Percentiles rank a stretch among this genome's conserved stretches.
Evolutionary conservation across 2,329 filamentous ascomycete species (phyloP).

Genomic region (Fusarium sp.): DNA sequence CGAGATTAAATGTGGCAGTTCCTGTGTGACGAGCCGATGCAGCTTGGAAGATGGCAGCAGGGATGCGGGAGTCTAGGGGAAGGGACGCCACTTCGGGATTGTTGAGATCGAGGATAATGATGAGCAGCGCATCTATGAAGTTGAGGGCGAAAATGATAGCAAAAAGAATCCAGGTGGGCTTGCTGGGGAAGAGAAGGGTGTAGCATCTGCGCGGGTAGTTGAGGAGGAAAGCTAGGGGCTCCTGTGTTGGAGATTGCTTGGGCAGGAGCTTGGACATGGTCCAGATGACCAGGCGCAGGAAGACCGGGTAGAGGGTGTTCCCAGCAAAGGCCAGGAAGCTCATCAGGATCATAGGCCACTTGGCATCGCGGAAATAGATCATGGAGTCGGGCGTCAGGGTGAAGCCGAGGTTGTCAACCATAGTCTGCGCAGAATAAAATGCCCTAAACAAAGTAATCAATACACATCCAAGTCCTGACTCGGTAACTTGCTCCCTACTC

Average conservation of each 20-base stretch:
- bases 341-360: slow-evolving; percentile 60
- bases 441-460: slow-evolving; percentile 51
- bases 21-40: slow-evolving; percentile 61
- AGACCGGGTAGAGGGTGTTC: slow-evolving; percentile 68
- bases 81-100: slow-evolving; percentile 60
- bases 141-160: slow-evolving; percentile 65
- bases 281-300: slow-evolving; percentile 71
- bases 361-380: slow-evolving; percentile 61
- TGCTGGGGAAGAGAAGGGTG: slow-evolving; percentile 70
- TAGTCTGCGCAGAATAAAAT: slow-evolving; percentile 64
- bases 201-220: slow-evolving; percentile 73
- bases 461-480: too few species aligned
- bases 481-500: slow-evolving; percentile 25
- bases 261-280: slow-evolving; percentile 60
- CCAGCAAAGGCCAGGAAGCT: slow-evolving; percentile 63
- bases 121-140: slow-evolving; percentile 66
- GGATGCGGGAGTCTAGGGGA: slow-evolving; percentile 55
- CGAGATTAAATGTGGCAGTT: slow-evolving; percentile 64
- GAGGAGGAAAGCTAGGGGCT: slow-evolving; percentile 61
- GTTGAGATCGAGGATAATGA: slow-evolving; percentile 63
- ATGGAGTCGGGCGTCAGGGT: slow-evolving; percentile 66
- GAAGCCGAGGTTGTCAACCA: slow-evolving; percentile 65
- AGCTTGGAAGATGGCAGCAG: slow-evolving; percentile 71
- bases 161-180: slow-evolving; percentile 70
- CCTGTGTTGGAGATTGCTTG: slow-evolving; percentile 57